Percentiles rank a stretch among this genome's conserved stretches.
Evolutionary conservation across 2,329 filamentous ascomycete genomes (phyloP).

Genomic region (Laburnicola sp.): DNA sequence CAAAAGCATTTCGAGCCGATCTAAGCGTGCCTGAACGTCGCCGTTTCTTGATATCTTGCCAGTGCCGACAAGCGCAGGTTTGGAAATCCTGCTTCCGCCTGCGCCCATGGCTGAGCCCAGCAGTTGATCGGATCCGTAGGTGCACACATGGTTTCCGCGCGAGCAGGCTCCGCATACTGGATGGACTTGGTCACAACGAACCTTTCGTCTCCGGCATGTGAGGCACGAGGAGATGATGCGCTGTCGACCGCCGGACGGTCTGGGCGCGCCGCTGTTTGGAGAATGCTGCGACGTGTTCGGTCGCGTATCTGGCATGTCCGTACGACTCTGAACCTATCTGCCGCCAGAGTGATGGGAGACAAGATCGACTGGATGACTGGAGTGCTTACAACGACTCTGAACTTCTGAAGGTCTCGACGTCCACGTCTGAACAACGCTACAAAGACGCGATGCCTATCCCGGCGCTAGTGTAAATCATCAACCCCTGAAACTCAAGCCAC

Average conservation of each 20-base stretch:
- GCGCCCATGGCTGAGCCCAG: conserved; percentile 11
- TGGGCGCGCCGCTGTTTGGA: conserved; percentile 26
- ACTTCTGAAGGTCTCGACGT: too few species aligned
- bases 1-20: conserved; percentile 42
- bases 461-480: too few species aligned
- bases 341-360: background rate
- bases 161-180: conserved; percentile 44
- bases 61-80: conserved; percentile 19
- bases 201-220: conserved; percentile 45
- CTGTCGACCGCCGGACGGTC: conserved; percentile 37
- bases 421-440: too few species aligned
- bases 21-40: conserved; percentile 43
- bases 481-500: too few species aligned
- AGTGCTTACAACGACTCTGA: background rate
- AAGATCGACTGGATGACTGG: background rate
- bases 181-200: conserved; percentile 45
- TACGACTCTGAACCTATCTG: background rate
- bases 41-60: conserved; percentile 30
- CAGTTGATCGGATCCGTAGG: conserved; percentile 37
- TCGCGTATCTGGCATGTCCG: conserved; percentile 33
- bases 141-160: conserved; percentile 43
- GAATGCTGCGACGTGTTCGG: conserved; percentile 26
- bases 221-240: conserved; percentile 45
- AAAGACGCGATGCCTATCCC: background rate
- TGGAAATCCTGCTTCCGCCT: conserved; percentile 30